Conservation (phyloP, 805 yeast species). For the Candida insectalens region DNA sequence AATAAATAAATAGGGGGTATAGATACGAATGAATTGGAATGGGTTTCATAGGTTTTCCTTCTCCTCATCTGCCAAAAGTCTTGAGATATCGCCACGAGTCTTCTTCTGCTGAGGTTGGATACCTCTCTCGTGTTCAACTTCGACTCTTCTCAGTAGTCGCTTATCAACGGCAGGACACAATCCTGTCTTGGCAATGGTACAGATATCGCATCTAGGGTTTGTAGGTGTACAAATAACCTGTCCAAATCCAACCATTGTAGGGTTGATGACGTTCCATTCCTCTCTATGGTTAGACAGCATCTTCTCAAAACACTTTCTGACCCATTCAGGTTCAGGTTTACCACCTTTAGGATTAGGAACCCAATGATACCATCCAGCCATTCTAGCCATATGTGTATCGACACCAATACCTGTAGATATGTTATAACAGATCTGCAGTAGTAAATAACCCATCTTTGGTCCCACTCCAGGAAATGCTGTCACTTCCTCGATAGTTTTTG, state of each 20-base stretch:
- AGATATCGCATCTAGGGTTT: constrained; percentile 61
- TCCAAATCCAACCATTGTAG: constrained; percentile 86
- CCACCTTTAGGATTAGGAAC: constrained; percentile 34
- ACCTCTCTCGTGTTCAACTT: constrained; percentile 13
- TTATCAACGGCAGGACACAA: constrained; percentile 53
- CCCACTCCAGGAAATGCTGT: constrained; percentile 83
- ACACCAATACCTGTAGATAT: constrained; percentile 82
- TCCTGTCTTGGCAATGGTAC: constrained; percentile 42
- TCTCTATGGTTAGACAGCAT: constrained; percentile 57
- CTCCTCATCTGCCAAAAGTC: constrained; percentile 26
- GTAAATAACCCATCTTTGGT: constrained; percentile 84
- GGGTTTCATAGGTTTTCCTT: neutral
- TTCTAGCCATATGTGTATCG: constrained; percentile 81
- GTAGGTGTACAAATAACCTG: constrained; percentile 77
- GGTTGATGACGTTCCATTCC: constrained; percentile 80
- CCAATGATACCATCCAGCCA: constrained; percentile 80
- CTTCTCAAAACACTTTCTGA: constrained; percentile 54
- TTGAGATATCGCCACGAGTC: constrained; percentile 34
- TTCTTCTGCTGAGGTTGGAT: constrained; percentile 15
- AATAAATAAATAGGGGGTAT: constrained; percentile 1
- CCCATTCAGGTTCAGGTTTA: constrained; percentile 62
- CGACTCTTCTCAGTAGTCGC: constrained; percentile 27
- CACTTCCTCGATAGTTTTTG: constrained; percentile 56
- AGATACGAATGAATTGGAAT: neutral
- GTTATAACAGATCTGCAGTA: constrained; percentile 78